These are phyloP conservation scores for Blastocystis sp. DNA, from an alignment of 352 stramenopile species.

Conservation along the genomic window DNA sequence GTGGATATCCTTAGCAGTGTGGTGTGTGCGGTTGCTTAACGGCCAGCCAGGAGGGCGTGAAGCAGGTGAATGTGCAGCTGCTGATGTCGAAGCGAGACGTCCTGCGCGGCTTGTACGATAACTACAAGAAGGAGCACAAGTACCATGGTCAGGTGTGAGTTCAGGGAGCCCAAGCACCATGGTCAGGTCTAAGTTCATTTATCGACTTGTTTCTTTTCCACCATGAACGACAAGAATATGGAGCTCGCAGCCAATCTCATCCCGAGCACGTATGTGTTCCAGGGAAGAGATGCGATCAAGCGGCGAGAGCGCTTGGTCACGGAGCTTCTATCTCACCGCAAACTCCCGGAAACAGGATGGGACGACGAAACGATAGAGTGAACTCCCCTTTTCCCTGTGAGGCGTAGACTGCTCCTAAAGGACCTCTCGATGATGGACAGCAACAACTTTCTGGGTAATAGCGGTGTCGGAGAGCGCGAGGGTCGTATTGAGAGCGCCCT, in stretches of 20 bases:
- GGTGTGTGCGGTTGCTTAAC: background rate
- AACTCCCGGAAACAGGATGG: constrained; percentile 74
- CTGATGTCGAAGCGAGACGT: constrained; percentile 31
- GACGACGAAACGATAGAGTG: constrained; percentile 75
- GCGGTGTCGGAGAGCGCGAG: constrained; percentile 74
- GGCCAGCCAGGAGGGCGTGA: constrained; percentile 18
- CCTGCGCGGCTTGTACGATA: constrained; percentile 33
- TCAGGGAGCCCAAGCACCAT: constrained; percentile 45
- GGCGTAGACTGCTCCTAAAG: constrained; percentile 57
- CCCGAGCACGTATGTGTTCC: constrained; percentile 68
- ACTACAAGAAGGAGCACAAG: constrained; percentile 68
- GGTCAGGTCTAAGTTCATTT: constrained; percentile 46
- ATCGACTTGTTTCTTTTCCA: background rate
- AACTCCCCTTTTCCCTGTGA: background rate
- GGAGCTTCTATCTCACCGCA: constrained; percentile 74
- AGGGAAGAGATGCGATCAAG: constrained; percentile 74
- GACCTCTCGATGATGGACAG: constrained; percentile 75
- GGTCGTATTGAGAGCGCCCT: constrained; percentile 57
- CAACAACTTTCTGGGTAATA: constrained; percentile 76
- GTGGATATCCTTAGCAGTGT: constrained; percentile 45
- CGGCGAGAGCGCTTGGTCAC: constrained; percentile 70
- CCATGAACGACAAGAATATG: constrained; percentile 75
- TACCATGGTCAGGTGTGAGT: constrained; percentile 36
- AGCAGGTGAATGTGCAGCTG: constrained; percentile 67
- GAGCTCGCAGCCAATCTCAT: constrained; percentile 64